A percentile compares a stretch with the other conserved stretches of the same genome.
These are phyloP conservation scores for Fusarium sp. DNA, from an alignment of 2,329 filamentous ascomycete genomes.

Conservation along the genomic window DNA sequence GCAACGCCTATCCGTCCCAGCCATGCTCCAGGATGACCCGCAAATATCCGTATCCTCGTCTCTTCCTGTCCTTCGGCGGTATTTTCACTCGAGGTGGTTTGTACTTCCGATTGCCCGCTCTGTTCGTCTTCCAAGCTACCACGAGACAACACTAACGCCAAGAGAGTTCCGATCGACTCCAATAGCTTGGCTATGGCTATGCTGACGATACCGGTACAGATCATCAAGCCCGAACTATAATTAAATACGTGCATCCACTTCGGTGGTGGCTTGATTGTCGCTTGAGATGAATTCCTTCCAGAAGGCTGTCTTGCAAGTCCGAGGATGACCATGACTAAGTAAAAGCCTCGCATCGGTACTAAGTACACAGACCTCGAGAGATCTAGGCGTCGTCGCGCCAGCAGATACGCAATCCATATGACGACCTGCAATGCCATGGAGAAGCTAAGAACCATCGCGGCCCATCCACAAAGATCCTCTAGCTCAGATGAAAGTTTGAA, in stretches of 20 bases:
- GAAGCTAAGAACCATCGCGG: fast-evolving
- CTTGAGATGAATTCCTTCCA: neutral
- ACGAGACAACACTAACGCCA: neutral
- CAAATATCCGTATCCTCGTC: fast-evolving
- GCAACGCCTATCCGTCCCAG: neutral
- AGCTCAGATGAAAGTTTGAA: fast-evolving
- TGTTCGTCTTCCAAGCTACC: neutral
- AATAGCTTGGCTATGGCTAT: neutral
- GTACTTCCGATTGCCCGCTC: no score
- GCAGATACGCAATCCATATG: neutral
- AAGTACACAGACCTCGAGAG: neutral
- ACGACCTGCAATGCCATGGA: neutral
- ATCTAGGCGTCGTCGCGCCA: neutral
- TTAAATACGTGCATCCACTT: neutral
- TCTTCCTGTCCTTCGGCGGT: fast-evolving
- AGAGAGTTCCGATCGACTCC: neutral
- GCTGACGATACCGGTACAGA: neutral
- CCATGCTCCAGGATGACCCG: fast-evolving
- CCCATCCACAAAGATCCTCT: neutral
- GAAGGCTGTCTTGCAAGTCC: neutral
- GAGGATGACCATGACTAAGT: fast-evolving
- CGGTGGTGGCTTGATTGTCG: neutral
- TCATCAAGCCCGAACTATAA: neutral
- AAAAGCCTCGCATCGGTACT: neutral
- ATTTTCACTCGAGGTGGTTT: neutral